Evolutionary conservation across 805 yeast species (phyloP).

Genomic region (Metschnikowia noctiluminum): DNA sequence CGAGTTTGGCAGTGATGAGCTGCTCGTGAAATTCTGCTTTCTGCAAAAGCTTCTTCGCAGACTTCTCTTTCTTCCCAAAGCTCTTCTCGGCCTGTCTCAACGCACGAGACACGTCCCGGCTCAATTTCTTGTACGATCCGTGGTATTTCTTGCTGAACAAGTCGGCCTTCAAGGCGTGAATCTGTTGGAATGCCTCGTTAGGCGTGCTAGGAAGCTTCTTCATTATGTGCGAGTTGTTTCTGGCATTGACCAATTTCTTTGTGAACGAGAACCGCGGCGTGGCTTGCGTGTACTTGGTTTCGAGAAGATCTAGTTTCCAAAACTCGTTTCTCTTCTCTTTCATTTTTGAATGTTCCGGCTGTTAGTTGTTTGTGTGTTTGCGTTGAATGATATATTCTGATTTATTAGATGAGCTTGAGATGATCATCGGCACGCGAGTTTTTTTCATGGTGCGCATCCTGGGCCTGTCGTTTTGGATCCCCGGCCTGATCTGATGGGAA

Average conservation of each 20-base stretch:
- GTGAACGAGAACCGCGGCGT: constrained; percentile 50
- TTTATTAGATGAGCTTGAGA: not conserved
- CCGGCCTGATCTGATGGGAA: too few species aligned
- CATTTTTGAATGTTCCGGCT: not conserved
- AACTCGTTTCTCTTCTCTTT: constrained; percentile 37
- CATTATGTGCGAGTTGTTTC: constrained; percentile 39
- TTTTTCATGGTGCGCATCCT: not conserved
- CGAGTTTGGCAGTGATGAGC: constrained; percentile 32
- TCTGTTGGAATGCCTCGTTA: constrained; percentile 44
- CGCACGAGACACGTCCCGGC: constrained; percentile 32
- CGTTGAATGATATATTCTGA: not conserved
- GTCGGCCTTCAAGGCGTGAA: constrained; percentile 42
- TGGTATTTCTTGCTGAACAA: constrained; percentile 49
- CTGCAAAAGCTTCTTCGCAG: constrained; percentile 22
- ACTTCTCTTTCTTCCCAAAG: constrained; percentile 11
- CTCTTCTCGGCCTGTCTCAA: constrained; percentile 17
- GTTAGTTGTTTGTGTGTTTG: too few species aligned
- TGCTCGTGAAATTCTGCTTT: constrained; percentile 18
- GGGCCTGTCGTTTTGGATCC: too few species aligned
- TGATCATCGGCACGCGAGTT: constrained; percentile 5
- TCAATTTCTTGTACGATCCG: constrained; percentile 40
- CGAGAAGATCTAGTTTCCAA: constrained; percentile 58
- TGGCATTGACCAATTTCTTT: constrained; percentile 43
- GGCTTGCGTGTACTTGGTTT: constrained; percentile 42
- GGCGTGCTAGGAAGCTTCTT: constrained; percentile 38